Base-by-base conservation (phyloP, 345 rosid species). In the Gossypium thurberi region DNA sequence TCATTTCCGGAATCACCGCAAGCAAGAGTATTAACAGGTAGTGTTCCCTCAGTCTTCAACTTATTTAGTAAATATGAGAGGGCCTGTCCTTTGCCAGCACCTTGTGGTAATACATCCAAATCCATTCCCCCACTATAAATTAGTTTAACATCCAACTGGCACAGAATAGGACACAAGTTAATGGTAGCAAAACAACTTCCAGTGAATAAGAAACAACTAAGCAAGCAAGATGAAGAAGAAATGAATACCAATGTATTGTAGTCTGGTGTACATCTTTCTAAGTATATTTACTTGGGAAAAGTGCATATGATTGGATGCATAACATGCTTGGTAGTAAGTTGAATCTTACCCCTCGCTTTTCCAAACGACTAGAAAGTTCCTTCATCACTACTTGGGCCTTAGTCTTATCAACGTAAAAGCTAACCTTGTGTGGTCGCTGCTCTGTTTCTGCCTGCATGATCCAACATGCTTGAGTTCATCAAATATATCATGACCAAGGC, bases 1-100 rank as follows among this genome's bases (percentile, higher is more conserved):
- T 95, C 99, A 76, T 95, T 95, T 73, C 99, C 99, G 52, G 99
- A 95, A 83, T 95, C 99, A 15, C 99, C 99, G 78, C 99, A 93
- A 53, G 78, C 98, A 82, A 95, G 96, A 65, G 98, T 95, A 73
- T 86, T 91, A n/a, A 25, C 52, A 55, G 99, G 99, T 60, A 83
- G 81, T 75, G 85, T 88, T 76, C 94, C 87, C 77, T 85, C 93
- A 65, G 78, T 60, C 80, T 85, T 88, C 21, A 95, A 87, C 82
- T 95, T 91, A 82, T 83, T 81, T 12, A 85, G 88, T 76, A 95
- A 82, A 82, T 91, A 95, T 0, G 97, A 94, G 71, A 92, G 97
- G 57, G 98, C 99, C 83, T 92, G 97, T 73, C 99, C 99, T 86
- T 95, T 95, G 40, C 99, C 99, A 20, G 97, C 98, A 83, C 97